Evolutionary conservation across 1,284 basidiomycete genomes (phyloP), one percentile per base, ranked within the genome.

Genomic region (Tilletia horrida): DNA sequence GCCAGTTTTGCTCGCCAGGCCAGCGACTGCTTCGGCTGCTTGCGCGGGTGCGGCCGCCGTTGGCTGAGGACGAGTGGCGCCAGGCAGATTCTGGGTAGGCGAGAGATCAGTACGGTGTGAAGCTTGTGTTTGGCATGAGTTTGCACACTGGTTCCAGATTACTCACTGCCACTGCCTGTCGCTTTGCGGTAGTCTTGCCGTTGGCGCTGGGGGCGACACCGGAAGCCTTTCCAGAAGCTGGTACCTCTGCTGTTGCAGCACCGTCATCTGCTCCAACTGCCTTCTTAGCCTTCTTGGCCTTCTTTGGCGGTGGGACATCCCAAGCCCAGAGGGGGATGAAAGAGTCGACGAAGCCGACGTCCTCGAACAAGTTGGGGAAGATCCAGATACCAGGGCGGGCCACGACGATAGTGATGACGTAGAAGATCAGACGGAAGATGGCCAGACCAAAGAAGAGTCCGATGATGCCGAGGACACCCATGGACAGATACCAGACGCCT

Each of bases 241-340:
- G 27, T 59, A 18, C 55, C 29, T 40, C 55, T 18, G 55, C 35
- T 9, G 25, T 6, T 4, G 18, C 45, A 6, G 45, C 16, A 16
- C 57, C 64, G 14, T 31, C 40, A 2, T 66, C 59, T 6, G 8
- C 31, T 11, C 69, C 65, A 27, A 63, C 66, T 55, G 59, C 66
- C n/a, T 48, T 57, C 62, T 69, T 69, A n/a, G 64, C 43, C 67
- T 75, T 75, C 47, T 92, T 93, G 85, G 92, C 92, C 71, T 75
- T 76, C 71, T 76, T 76, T 18, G 78, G 73, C n/a, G 83, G 78
- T 14, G 93, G 92, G 63, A 94, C 78, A 81, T 98, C 95, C 93
- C 93, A 99, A 74, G 92, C 93, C 92, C 93, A 99, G 6, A 92
- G 83, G 14, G 95, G 96, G 76, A 96, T 93, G 83, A 98, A 99